These are phyloP conservation scores for Gynochthodes officinalis DNA, from an alignment of 257 asterid species.

Conservation along the genomic window DNA sequence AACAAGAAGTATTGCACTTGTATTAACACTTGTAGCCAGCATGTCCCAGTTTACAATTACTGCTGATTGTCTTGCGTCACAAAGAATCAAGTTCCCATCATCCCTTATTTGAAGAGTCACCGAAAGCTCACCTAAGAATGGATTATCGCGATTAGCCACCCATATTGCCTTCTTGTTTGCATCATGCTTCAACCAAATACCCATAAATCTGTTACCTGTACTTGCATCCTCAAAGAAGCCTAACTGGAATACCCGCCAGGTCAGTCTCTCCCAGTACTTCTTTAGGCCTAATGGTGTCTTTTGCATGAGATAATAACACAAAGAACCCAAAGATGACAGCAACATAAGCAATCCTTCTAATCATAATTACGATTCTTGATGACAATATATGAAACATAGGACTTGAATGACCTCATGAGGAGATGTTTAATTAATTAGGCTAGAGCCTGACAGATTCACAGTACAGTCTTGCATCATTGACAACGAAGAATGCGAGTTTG, in stretches of 20 bases:
- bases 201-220: not conserved
- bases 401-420: not conserved
- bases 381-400: not conserved
- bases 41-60: not conserved
- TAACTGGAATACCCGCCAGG: conserved; percentile 2
- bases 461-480: not conserved
- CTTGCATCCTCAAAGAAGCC: conserved; percentile 8
- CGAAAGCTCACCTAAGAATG: not conserved
- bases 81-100: conserved; percentile 6
- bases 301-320: not conserved
- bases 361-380: not conserved
- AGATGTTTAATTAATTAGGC: not conserved
- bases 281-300: conserved; percentile 3
- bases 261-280: not conserved
- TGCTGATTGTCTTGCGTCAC: not conserved
- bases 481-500: not conserved
- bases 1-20: conserved; percentile 6
- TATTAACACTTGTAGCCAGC: conserved; percentile 1
- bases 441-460: not conserved
- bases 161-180: not conserved
- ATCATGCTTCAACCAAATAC: conserved; percentile 11
- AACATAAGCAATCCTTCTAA: not conserved
- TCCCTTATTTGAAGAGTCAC: conserved; percentile 5
- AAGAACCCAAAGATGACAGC: conserved; percentile 6
- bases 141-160: conserved; percentile 14